Conservation (phyloP, 192 early-diverging fungal species). For the Pilobolus umbonatus region DNA sequence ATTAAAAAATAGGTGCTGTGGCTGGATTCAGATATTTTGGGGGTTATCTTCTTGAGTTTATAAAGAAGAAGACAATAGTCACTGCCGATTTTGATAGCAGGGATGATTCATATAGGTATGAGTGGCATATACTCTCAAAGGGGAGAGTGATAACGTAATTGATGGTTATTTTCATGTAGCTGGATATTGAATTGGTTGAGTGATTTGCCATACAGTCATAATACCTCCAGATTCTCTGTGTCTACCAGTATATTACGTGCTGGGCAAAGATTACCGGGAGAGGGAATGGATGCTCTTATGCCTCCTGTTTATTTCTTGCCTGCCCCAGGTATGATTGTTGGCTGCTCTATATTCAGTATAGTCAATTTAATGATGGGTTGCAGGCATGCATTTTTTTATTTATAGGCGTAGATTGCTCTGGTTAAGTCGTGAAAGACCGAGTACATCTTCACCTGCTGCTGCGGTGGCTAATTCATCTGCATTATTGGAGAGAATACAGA, state of each 20-base stretch:
- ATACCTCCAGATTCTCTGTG: slow-evolving; percentile 47
- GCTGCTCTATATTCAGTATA: no score
- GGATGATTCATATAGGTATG: slow-evolving; percentile 55
- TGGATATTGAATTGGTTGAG: slow-evolving; percentile 46
- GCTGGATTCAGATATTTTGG: slow-evolving; percentile 37
- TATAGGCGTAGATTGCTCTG: slow-evolving; percentile 44
- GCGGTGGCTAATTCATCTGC: slow-evolving; percentile 28
- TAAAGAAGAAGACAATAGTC: slow-evolving; percentile 40
- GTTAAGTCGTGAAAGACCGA: slow-evolving; percentile 43
- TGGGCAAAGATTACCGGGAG: slow-evolving; percentile 41
- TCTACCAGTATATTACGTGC: slow-evolving; percentile 43
- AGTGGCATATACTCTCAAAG: slow-evolving; percentile 24
- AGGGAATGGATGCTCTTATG: slow-evolving; percentile 27
- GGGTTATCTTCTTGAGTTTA: slow-evolving; percentile 39
- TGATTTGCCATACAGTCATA: slow-evolving; percentile 42
- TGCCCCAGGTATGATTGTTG: slow-evolving; percentile 40
- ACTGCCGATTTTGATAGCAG: slow-evolving; percentile 50
- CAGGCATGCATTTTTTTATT: slow-evolving; percentile 55
- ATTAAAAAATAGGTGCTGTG: no score
- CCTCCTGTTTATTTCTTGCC: slow-evolving; percentile 56
- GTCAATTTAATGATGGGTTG: background rate
- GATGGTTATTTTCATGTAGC: background rate
- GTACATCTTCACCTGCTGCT: slow-evolving; percentile 12
- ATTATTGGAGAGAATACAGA: slow-evolving; percentile 43
- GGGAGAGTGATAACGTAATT: background rate